Conservation (phyloP, 805 yeast species). For the Ogataea degrootiae region DNA sequence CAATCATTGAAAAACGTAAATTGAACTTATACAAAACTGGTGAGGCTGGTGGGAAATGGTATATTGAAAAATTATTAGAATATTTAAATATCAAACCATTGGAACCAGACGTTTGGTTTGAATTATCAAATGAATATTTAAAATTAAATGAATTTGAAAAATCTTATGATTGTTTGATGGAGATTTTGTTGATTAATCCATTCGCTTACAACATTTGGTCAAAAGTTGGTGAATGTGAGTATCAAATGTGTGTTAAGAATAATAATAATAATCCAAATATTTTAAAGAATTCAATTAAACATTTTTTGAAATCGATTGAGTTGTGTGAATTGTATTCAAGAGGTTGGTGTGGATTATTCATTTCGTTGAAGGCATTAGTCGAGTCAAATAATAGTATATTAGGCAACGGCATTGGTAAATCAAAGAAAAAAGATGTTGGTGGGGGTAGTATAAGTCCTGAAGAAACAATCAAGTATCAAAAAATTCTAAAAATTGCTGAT, state of each 20-base stretch:
- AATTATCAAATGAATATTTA: constrained; percentile 62
- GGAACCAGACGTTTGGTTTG: constrained; percentile 77
- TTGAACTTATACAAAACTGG: constrained; percentile 14
- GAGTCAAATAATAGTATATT: neutral
- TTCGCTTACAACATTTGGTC: constrained; percentile 63
- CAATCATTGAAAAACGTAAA: constrained; percentile 16
- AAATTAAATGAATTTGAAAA: constrained; percentile 58
- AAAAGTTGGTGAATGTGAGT: constrained; percentile 53
- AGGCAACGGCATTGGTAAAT: neutral
- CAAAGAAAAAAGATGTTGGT: neutral
- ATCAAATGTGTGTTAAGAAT: constrained; percentile 7
- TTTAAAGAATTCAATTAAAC: constrained; percentile 31
- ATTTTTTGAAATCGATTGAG: constrained; percentile 70
- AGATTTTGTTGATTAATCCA: constrained; percentile 64
- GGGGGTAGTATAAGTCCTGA: neutral
- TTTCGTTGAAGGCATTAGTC: constrained; percentile 8
- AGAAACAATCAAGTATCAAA: constrained; percentile 23
- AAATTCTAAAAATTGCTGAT: constrained; percentile 34
- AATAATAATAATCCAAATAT: constrained; percentile 5
- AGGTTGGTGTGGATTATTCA: constrained; percentile 41
- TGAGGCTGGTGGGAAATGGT: constrained; percentile 32
- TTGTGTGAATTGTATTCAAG: constrained; percentile 62
- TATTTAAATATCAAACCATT: constrained; percentile 63
- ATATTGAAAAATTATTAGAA: constrained; percentile 49
- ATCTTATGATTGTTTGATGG: constrained; percentile 64